A percentile compares a stretch with the other conserved stretches of the same genome.
Evolutionary conservation across 2,329 filamentous ascomycete species (phyloP).

Genomic region (Cryphonectria carpinicola): DNA sequence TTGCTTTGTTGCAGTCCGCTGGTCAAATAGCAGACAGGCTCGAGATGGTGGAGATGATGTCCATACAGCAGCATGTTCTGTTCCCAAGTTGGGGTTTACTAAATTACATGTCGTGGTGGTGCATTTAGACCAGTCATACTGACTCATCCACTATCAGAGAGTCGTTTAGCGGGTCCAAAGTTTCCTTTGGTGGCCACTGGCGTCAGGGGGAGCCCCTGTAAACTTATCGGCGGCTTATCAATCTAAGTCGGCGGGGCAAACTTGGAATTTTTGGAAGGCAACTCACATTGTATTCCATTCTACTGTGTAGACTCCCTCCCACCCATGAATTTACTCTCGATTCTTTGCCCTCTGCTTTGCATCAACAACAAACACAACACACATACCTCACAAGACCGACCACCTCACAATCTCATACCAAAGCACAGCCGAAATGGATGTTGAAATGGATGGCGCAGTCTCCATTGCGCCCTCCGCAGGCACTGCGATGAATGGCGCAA

Average conservation of each 20-base stretch:
- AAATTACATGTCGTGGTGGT: background rate
- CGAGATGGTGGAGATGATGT: too few relatives aligned
- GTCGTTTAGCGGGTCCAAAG: background rate
- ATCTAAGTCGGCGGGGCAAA: constrained; percentile 26
- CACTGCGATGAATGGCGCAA: constrained; percentile 42
- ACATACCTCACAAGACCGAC: background rate
- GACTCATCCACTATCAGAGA: background rate
- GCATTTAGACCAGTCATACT: background rate
- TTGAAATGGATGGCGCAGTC: constrained; percentile 50
- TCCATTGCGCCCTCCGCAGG: constrained; percentile 40
- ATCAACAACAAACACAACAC: background rate
- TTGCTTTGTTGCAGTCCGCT: too few relatives aligned
- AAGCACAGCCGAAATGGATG: constrained; percentile 43
- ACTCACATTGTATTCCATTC: constrained; percentile 3
- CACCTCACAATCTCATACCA: background rate
- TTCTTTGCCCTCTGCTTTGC: background rate
- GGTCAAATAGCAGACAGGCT: too few relatives aligned
- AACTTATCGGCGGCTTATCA: constrained; percentile 30
- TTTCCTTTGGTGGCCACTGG: background rate
- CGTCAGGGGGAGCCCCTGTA: background rate
- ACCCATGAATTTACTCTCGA: background rate
- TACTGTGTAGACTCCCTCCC: too few relatives aligned
- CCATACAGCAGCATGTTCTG: too few relatives aligned
- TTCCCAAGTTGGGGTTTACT: too few relatives aligned
- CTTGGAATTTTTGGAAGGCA: constrained; percentile 27